A percentile compares a stretch with the other conserved stretches of the same genome.
These are phyloP conservation scores for Kazachstania africana DNA, from an alignment of 805 yeast genomes.

Conservation along the genomic window DNA sequence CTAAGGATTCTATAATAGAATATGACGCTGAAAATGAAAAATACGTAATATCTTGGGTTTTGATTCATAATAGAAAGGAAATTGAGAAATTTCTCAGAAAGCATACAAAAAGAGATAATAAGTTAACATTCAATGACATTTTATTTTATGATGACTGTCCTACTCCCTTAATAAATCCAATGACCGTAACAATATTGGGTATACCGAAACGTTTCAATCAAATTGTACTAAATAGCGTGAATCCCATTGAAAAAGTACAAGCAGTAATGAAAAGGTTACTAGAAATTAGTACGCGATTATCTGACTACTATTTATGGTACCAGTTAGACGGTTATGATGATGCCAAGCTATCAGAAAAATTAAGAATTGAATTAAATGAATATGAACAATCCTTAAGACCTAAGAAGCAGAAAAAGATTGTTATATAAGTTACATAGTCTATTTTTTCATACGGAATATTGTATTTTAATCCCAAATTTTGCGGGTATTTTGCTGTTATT, in stretches of 20 bases:
- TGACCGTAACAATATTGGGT: constrained; percentile 54
- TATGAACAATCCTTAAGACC: constrained; percentile 37
- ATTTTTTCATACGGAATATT: constrained; percentile 16
- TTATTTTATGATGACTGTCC: constrained; percentile 28
- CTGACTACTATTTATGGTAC: constrained; percentile 67
- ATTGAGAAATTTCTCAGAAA: constrained; percentile 14
- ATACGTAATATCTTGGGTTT: constrained; percentile 24
- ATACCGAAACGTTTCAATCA: constrained; percentile 57
- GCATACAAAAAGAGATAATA: constrained; percentile 12
- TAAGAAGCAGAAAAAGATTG: constrained; percentile 19
- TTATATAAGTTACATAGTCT: background rate
- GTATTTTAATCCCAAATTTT: constrained; percentile 23
- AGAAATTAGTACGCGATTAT: constrained; percentile 45
- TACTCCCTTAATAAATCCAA: constrained; percentile 38
- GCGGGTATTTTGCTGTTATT: constrained; percentile 5
- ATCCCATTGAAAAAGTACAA: constrained; percentile 43
- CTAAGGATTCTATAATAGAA: constrained; percentile 69
- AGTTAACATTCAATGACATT: constrained; percentile 9
- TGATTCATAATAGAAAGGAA: constrained; percentile 23
- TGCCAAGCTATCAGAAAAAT: constrained; percentile 49
- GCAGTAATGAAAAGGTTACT: constrained; percentile 51
- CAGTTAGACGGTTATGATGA: constrained; percentile 69
- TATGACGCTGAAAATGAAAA: constrained; percentile 19
- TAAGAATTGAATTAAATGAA: constrained; percentile 44
- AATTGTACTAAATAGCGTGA: constrained; percentile 54